phyloP scores from a whole-genome alignment of 2,329 filamentous ascomycete genomes.

The Pyrenochaeta sp. region DNA sequence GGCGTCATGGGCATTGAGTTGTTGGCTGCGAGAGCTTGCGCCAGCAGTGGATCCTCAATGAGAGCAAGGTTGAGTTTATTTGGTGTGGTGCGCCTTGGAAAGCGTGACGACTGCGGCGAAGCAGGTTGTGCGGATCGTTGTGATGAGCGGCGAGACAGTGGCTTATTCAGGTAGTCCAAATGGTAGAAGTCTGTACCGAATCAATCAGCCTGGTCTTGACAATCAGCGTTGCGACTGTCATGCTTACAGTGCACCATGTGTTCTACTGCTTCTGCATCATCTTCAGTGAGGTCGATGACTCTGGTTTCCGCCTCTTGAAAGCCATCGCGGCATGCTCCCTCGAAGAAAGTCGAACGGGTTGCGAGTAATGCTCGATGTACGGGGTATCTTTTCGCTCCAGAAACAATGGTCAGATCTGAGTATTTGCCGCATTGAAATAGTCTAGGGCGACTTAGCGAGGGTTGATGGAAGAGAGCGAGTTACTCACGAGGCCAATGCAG shows the following conservation, averaged over 20 bases:
- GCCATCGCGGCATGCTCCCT: slow-evolving; percentile 50
- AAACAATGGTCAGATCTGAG: slow-evolving; percentile 59
- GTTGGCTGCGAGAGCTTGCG: slow-evolving; percentile 37
- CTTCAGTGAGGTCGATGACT: slow-evolving; percentile 50
- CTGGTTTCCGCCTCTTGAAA: slow-evolving; percentile 49
- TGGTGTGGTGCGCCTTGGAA: slow-evolving; percentile 19
- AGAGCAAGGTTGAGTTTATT: slow-evolving; percentile 44
- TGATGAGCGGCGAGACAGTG: slow-evolving; percentile 40
- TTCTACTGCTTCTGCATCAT: slow-evolving; percentile 52
- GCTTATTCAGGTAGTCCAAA: slow-evolving; percentile 49
- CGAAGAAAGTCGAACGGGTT: slow-evolving; percentile 58
- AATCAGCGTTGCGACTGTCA: slow-evolving; percentile 4
- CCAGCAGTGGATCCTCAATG: slow-evolving; percentile 51
- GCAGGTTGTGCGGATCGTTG: slow-evolving; percentile 34
- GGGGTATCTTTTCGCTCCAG: slow-evolving; percentile 55
- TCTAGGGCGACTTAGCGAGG: slow-evolving; percentile 45
- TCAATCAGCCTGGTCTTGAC: slow-evolving; percentile 22
- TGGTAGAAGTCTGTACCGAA: slow-evolving; percentile 50
- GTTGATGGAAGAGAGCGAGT: slow-evolving; percentile 4
- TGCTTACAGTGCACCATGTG: slow-evolving; percentile 53
- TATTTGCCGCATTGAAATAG: slow-evolving; percentile 52
- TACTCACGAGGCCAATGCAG: slow-evolving; percentile 58
- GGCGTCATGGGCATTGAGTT: slow-evolving; percentile 35
- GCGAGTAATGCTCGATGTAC: slow-evolving; percentile 60
- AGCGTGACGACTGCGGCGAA: slow-evolving; percentile 29